These are phyloP conservation scores for Ceratocystis huliohia DNA, from an alignment of 2,329 filamentous ascomycete species.

Conservation along the genomic window DNA sequence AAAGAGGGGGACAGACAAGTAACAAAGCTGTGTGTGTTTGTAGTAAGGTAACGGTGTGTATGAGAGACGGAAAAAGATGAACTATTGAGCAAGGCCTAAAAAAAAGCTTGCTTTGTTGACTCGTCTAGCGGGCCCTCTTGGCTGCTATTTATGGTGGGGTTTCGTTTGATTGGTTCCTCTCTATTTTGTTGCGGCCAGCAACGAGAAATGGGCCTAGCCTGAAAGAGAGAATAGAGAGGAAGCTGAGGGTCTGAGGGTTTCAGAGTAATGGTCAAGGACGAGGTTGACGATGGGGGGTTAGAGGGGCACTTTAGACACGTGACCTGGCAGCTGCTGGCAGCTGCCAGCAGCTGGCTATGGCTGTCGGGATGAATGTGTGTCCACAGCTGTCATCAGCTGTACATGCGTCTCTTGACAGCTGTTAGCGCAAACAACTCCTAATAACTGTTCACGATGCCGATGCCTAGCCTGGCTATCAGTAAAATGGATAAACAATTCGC, in stretches of 20 bases:
- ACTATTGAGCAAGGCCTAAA: not conserved
- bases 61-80: not conserved
- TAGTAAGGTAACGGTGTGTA: not conserved
- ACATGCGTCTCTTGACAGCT: not conserved
- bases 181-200: conserved; percentile 7
- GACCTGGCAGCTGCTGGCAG: no score
- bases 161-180: not conserved
- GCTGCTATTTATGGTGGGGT: not conserved
- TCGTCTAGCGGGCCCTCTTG: not conserved
- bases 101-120: not conserved
- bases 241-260: not conserved
- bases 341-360: no score
- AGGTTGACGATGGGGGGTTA: not conserved
- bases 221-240: not conserved
- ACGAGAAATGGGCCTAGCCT: not conserved
- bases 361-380: not conserved
- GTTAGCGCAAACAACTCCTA: no score
- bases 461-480: no score
- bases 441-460: no score
- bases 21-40: no score
- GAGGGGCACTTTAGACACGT: no score
- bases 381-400: not conserved
- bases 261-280: no score
- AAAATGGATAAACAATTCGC: no score
- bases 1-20: not conserved